Base-by-base conservation (phyloP, 805 yeast species). In the Lipomyces orientalis region DNA sequence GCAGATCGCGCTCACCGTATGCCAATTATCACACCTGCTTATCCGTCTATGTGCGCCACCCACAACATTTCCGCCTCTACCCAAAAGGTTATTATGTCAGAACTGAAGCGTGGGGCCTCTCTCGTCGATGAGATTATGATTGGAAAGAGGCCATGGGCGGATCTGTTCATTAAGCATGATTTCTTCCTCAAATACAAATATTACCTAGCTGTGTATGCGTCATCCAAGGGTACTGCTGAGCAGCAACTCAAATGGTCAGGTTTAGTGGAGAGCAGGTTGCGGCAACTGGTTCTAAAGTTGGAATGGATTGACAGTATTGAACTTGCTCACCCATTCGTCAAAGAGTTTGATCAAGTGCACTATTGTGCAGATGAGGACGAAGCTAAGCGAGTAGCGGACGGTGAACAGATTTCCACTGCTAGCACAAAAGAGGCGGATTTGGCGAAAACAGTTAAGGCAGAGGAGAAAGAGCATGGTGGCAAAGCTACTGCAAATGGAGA, bases 11-110 rank as follows among this genome's bases (percentile, higher is more conserved):
- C 87, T 43, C 99, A 95, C 79, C 83, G 88, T 73, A 95, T 95
- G 99, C 99, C 99, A 0, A 97, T 95, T 10, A 95, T 95, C 67
- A 95, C 99, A 0, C 99, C 99, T 0, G 98, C 98, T 0, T 92
- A 93, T 76, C 97, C 97, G 0, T 93, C 98, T 1, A 95, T 95
- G 99, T 95, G 99, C 80, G 97, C 99, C 0, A 95, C 99, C 0
- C 99, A 95, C 78, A 95, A 95, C 77, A 93, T 95, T 57, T 89
- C 97, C 1, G 86, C 85, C 19, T 92, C 98, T 0, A 94, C 98
- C 0, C 94, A 91, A 78, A 87, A 85, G 73, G 86, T 95, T 29
- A 91, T 95, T 46, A 76, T 92, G 76, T 77, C 82, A n/a, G 99
- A 95, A 77, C 84, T 95, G 72, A 79, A 83, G 66, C 86, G 97